Evolutionary conservation across 1,139 yeast genomes (phyloP), one percentile per base, ranked within the genome.

Genomic region (Meyerozyma sp.): DNA sequence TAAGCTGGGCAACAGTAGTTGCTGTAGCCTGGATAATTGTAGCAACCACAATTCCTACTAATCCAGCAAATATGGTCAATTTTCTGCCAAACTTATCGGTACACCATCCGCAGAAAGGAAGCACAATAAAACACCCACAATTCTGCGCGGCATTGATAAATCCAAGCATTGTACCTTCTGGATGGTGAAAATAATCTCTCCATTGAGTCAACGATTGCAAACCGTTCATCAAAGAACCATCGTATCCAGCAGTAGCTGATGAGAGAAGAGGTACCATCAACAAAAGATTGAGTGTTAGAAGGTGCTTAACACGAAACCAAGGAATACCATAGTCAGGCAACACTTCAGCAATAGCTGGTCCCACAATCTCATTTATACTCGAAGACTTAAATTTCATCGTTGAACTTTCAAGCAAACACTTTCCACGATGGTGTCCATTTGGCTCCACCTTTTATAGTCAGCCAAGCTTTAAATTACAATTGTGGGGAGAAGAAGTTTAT

Each of bases 1-100:
- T 56, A 36, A 72, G 49, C 30, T 54, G 44, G 8, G 40, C 6
- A 11, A 65, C 54, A 2, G 62, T 49, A 2, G 45, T 42, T n/a
- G 71, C 54, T 4, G 58, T 34, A 0, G 69, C 66, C 41, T 50
- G 53, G 42, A 77, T 58, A 34, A 70, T 55, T 16, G 79, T 68
- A 45, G 81, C 81, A 25, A 73, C 41, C 40, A 75, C 48, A 54
- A 71, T 63, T 40, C 74, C 58, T 8, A 62, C 18, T 41, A 70
- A 61, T 39, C 81, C 80, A 40, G 62, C 37, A 18, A 66, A 48
- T 26, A 77, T 56, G 36, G 73, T 59, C 36, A 62, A 57, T 50
- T 66, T 70, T 62, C 84, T 69, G 43, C 84, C 84, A 38, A 55
- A 57, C 20, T 50, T 57, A 48, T 79, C 84, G 49, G 75, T 61